These are phyloP conservation scores for Pontederia crassipes DNA, from an alignment of 176 grass and related monocot species.

Conservation along the genomic window DNA sequence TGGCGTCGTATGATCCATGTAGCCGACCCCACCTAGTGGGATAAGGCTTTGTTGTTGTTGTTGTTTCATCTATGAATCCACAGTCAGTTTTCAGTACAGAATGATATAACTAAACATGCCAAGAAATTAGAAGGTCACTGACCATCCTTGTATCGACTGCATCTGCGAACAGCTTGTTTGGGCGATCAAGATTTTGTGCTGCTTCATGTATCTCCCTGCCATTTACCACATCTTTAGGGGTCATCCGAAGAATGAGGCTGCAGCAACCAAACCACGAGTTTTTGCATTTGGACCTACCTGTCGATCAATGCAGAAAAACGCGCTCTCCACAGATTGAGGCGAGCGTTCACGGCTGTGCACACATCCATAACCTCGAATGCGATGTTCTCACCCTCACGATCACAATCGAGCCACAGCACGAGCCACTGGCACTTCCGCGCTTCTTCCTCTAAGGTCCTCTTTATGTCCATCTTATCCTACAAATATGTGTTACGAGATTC, in stretches of 20 bases:
- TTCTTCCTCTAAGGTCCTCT: constrained; percentile 85
- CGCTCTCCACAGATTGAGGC: constrained; percentile 82
- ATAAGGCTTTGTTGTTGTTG: no score
- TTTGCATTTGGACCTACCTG: constrained; percentile 30
- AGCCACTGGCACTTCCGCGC: constrained; percentile 83
- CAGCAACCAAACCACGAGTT: constrained; percentile 5
- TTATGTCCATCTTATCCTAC: constrained; percentile 89
- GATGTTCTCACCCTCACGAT: constrained; percentile 99
- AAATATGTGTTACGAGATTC: background rate
- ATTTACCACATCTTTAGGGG: constrained; percentile 22
- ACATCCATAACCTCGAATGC: constrained; percentile 88
- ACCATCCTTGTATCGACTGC: constrained; percentile 96
- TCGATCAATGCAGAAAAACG: constrained; percentile 92
- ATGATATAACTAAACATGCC: background rate
- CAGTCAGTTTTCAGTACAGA: background rate
- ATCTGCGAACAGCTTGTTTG: constrained; percentile 90
- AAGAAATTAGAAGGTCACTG: constrained; percentile 16
- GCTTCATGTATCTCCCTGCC: constrained; percentile 86
- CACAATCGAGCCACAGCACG: constrained; percentile 94
- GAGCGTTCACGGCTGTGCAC: constrained; percentile 48
- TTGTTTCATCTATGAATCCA: background rate
- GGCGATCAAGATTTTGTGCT: constrained; percentile 72
- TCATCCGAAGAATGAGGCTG: background rate
- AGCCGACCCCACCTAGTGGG: no score
- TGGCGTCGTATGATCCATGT: no score